A percentile compares a stretch with the other conserved stretches of the same genome.
Evolutionary conservation across 805 yeast genomes (phyloP).

Genomic region (Candida parachauliodes): DNA sequence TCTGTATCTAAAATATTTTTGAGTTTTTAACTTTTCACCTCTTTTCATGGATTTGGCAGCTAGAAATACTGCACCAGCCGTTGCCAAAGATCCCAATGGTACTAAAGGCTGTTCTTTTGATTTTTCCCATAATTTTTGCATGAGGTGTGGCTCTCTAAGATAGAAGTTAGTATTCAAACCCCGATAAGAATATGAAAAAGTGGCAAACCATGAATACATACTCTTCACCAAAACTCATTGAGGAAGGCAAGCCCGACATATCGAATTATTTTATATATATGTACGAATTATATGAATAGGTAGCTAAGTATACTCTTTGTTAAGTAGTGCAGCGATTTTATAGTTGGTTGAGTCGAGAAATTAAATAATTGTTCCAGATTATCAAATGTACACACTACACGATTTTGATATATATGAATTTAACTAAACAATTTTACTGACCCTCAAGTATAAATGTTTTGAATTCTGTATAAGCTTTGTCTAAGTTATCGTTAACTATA

Average conservation of each 20-base stretch:
- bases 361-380: too few species aligned
- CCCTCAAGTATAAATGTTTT: conserved; percentile 61
- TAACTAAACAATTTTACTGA: neutral
- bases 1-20: conserved; percentile 85
- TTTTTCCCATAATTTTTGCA: conserved; percentile 56
- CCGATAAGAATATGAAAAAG: neutral
- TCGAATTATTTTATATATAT: too few species aligned
- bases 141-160: conserved; percentile 38
- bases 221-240: conserved; percentile 9
- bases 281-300: too few species aligned
- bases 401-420: too few species aligned
- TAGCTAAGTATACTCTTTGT: too few species aligned
- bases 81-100: conserved; percentile 75
- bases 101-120: conserved; percentile 87
- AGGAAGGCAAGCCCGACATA: conserved; percentile 9
- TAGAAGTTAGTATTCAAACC: conserved; percentile 13
- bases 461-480: conserved; percentile 79
- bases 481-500: conserved; percentile 88
- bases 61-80: conserved; percentile 74
- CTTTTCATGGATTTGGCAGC: conserved; percentile 73
- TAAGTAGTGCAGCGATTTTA: too few species aligned
- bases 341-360: too few species aligned
- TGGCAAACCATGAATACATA: too few species aligned
- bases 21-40: conserved; percentile 75
- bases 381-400: too few species aligned